Conservation (phyloP, 192 early-diverging fungal genomes). For the Obelidium mucronatum region DNA sequence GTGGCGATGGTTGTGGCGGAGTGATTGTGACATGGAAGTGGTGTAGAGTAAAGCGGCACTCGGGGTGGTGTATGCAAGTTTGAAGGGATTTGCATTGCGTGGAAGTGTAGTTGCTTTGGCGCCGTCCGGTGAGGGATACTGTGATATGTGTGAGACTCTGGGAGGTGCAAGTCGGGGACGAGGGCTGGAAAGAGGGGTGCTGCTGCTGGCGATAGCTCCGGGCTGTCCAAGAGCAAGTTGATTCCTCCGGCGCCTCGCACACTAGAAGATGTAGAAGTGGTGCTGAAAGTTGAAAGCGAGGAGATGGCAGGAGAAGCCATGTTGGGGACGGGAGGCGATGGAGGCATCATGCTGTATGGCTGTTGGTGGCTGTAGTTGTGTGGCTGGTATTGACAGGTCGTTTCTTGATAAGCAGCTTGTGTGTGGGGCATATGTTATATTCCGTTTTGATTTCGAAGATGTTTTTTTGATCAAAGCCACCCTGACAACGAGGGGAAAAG, state of each 20-base stretch:
- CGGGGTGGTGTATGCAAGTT: neutral
- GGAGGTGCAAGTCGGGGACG: neutral
- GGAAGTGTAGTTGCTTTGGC: neutral
- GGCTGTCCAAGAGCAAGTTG: neutral
- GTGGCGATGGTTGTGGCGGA: neutral
- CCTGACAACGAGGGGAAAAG: too few species aligned
- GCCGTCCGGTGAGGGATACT: too few species aligned
- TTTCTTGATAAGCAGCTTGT: too few species aligned
- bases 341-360: neutral
- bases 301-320: neutral
- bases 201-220: neutral
- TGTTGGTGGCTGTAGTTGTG: too few species aligned
- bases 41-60: too few species aligned
- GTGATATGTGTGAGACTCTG: too few species aligned
- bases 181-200: neutral
- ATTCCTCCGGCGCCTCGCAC: conserved; percentile 10
- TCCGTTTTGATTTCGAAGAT: too few species aligned
- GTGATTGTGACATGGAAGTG: too few species aligned
- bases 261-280: neutral
- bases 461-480: too few species aligned
- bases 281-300: neutral
- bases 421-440: too few species aligned
- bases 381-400: too few species aligned
- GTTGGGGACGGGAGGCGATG: neutral
- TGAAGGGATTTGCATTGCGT: neutral